Base-by-base conservation (phyloP, 192 early-diverging fungal genomes). In the Coemansia pectinata region DNA sequence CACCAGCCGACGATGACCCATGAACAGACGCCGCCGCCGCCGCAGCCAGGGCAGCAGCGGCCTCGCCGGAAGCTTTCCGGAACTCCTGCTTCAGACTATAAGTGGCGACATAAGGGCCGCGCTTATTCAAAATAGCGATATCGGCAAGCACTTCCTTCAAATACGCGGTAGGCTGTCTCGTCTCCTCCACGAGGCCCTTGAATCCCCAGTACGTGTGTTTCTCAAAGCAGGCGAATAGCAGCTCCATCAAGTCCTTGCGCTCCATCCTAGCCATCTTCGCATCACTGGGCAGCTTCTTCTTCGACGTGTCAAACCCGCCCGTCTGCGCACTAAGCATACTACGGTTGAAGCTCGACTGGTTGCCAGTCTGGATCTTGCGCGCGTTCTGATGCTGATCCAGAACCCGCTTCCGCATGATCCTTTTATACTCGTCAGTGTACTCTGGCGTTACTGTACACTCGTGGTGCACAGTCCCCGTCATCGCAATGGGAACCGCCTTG, bases 51-150 rank as follows among this genome's bases (percentile, higher is more conserved):
- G 66, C 65, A 21, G 68, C 60, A 1, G 63, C 73, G 4, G 68
- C 68, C 27, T 82, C 74, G 10, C 55, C 69, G 5, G 69, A 67
- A 2, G 48, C 65, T 39, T 85, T 87, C 41, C 81, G 85, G 71
- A 89, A 93, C 77, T 98, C 95, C 6, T 93, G 86, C 78, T 95
- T 96, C 63, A 98, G 77, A 62, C 91, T 88, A 76, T 94, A 98
- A 23, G 77, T 89, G 39, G 88, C 87, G n/a, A 86, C 84, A 70
- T 95, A 94, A 2, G 90, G 88, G 1, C 96, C 96, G 31, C 89
- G 85, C 83, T 93, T 94, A 82, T 94, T 90, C 44, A 96, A 81
- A 25, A 89, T 83, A 29, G 90, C 91, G 45, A 98, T 88, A 45
- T 96, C 92, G 6, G 69, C 71, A 34, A 98, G 64, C 2, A 96